A percentile compares a stretch with the other conserved stretches of the same genome.
Conservation (phyloP, 192 early-diverging fungal species). For the Coemansia guatemalensis region DNA sequence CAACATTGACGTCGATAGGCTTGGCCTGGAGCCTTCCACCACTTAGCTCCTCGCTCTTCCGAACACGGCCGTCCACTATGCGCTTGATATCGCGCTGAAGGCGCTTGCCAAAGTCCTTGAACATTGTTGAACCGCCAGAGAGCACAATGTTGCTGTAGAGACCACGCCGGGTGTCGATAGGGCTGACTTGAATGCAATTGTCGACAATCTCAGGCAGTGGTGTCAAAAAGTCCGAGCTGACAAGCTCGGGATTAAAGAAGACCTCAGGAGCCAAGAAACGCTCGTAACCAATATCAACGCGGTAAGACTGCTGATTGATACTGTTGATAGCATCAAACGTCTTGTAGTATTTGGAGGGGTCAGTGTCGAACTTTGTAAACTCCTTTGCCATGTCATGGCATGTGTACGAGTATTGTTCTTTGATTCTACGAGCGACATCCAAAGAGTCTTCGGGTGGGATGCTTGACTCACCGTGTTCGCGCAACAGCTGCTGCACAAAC, state of each 20-base stretch:
- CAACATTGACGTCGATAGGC: constrained; percentile 93
- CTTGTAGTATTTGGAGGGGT: constrained; percentile 88
- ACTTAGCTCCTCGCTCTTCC: constrained; percentile 72
- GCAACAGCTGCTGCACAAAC: constrained; percentile 96
- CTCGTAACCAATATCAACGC: constrained; percentile 96
- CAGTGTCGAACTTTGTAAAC: constrained; percentile 90
- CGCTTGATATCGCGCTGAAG: constrained; percentile 94
- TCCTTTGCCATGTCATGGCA: constrained; percentile 97
- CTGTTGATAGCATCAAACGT: constrained; percentile 80
- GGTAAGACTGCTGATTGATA: constrained; percentile 83
- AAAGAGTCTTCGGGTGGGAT: constrained; percentile 98
- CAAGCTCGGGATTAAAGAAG: constrained; percentile 99
- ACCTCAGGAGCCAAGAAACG: constrained; percentile 99
- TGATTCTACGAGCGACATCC: constrained; percentile 92
- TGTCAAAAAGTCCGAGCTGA: constrained; percentile 92
- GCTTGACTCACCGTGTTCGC: constrained; percentile 90
- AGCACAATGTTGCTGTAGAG: constrained; percentile 99
- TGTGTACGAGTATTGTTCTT: constrained; percentile 96
- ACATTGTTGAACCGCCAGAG: constrained; percentile 99
- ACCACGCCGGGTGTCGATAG: constrained; percentile 95
- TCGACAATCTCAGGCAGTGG: constrained; percentile 96
- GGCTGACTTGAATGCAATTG: constrained; percentile 93
- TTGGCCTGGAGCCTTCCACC: constrained; percentile 70
- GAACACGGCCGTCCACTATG: constrained; percentile 72
- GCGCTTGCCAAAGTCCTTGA: constrained; percentile 93